Evolutionary conservation across 2,329 filamentous ascomycete genomes (phyloP).

Genomic region (Arachnopeziza araneosa): DNA sequence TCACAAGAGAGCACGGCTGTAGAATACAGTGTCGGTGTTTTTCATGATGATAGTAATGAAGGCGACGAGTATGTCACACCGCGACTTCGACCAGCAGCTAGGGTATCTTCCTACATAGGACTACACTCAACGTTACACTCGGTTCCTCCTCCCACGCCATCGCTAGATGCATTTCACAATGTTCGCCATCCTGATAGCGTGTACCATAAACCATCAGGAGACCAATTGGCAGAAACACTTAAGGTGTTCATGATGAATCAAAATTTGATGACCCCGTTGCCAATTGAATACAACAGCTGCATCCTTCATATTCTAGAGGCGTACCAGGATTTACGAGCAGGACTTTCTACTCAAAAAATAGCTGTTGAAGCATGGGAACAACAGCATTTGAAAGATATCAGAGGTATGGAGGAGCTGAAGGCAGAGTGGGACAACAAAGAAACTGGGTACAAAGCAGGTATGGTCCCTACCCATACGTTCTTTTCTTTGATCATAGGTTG

Average conservation of each 20-base stretch:
- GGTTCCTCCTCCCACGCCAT: conserved; percentile 1
- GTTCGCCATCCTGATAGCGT: conserved; percentile 21
- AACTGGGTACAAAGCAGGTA: conserved; percentile 21
- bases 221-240: conserved; percentile 29
- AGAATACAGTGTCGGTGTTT: background rate
- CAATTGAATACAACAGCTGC: conserved; percentile 27
- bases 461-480: background rate
- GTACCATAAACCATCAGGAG: conserved; percentile 27
- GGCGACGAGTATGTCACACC: conserved; percentile 12
- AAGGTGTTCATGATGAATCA: conserved; percentile 31
- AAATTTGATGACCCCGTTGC: conserved; percentile 20
- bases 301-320: conserved; percentile 30
- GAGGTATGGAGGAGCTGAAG: conserved; percentile 25
- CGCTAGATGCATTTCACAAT: conserved; percentile 17
- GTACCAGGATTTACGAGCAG: conserved; percentile 22
- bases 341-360: conserved; percentile 18
- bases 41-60: conserved; percentile 14
- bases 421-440: conserved; percentile 26
- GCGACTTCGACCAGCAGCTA: conserved; percentile 16
- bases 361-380: conserved; percentile 23
- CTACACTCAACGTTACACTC: conserved; percentile 12
- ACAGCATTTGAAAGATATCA: conserved; percentile 22
- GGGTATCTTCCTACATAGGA: conserved; percentile 25
- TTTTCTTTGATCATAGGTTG: background rate
- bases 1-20: background rate